phyloP scores from a whole-genome alignment of 768 basidiomycete genomes.

The Boletus rex-veris region DNA sequence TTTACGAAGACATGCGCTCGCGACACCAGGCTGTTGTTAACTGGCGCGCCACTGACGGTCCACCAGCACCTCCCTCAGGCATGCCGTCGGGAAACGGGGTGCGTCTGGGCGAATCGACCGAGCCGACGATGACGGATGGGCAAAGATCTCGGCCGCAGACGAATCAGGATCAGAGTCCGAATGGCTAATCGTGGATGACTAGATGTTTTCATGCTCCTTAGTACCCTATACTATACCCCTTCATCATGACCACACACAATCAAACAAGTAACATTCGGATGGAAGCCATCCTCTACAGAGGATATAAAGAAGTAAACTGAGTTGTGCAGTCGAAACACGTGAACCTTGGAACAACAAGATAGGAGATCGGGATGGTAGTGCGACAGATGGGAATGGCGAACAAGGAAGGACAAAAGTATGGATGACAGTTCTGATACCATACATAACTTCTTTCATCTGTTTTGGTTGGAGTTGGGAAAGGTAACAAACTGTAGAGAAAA shows the following conservation, averaged over 20 bases:
- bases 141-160: conserved; percentile 65
- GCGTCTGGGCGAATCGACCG: conserved; percentile 38
- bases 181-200: conserved; percentile 75
- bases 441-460: conserved; percentile 33
- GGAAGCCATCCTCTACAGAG: conserved; percentile 32
- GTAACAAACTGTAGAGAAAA: conserved; percentile 18
- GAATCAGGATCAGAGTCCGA: conserved; percentile 82
- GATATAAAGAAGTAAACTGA: conserved; percentile 23
- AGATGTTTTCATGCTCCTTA: conserved; percentile 11
- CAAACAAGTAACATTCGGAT: conserved; percentile 25
- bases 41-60: conserved; percentile 46
- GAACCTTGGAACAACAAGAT: conserved; percentile 26
- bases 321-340: conserved; percentile 20
- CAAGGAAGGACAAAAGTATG: conserved; percentile 28
- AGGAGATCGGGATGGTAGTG: conserved; percentile 11
- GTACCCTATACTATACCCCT: conserved; percentile 24
- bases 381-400: conserved; percentile 21
- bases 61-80: conserved; percentile 36
- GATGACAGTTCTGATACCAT: conserved; percentile 32
- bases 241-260: conserved; percentile 6
- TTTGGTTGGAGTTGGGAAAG: conserved; percentile 29
- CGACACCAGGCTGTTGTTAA: conserved; percentile 59
- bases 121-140: conserved; percentile 58
- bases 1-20: conserved; percentile 84
- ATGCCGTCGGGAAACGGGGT: conserved; percentile 42